These are phyloP conservation scores for Phylloporus sp. DNA, from an alignment of 768 basidiomycete species.

Conservation along the genomic window DNA sequence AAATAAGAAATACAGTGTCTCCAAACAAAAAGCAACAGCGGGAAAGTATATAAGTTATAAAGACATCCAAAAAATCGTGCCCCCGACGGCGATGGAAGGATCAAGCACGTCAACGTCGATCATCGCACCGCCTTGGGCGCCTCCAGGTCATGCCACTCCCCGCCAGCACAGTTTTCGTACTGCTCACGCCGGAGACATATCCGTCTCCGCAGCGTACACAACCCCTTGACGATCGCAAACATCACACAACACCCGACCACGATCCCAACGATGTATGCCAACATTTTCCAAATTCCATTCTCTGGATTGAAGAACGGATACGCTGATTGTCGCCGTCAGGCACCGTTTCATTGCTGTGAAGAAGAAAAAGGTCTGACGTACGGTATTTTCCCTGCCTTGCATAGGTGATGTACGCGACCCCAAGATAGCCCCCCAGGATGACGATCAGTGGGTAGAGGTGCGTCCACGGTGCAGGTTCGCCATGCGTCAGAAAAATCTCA, in stretches of 20 bases:
- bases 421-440: constrained; percentile 53
- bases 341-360: too few relatives aligned
- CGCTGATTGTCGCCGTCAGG: constrained; percentile 34
- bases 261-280: constrained; percentile 61
- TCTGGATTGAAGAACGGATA: constrained; percentile 62
- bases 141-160: too few relatives aligned
- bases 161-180: too few relatives aligned
- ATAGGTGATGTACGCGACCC: constrained; percentile 62
- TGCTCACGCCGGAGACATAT: constrained; percentile 20
- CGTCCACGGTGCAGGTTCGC: constrained; percentile 48
- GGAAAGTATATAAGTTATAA: too few relatives aligned
- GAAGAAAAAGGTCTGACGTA: constrained; percentile 34
- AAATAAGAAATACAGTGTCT: too few relatives aligned
- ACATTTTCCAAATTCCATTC: constrained; percentile 39
- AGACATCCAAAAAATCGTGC: too few relatives aligned
- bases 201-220: constrained; percentile 37
- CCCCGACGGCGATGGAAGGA: too few relatives aligned
- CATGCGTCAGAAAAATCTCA: constrained; percentile 54
- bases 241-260: constrained; percentile 45
- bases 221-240: constrained; percentile 44
- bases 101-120: too few relatives aligned
- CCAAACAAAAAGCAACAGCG: too few relatives aligned
- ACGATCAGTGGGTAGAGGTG: constrained; percentile 44
- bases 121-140: too few relatives aligned
- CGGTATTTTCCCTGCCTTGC: constrained; percentile 61